Evolutionary conservation across 768 basidiomycete genomes (phyloP).

Genomic region (Cytidiella melzeri): DNA sequence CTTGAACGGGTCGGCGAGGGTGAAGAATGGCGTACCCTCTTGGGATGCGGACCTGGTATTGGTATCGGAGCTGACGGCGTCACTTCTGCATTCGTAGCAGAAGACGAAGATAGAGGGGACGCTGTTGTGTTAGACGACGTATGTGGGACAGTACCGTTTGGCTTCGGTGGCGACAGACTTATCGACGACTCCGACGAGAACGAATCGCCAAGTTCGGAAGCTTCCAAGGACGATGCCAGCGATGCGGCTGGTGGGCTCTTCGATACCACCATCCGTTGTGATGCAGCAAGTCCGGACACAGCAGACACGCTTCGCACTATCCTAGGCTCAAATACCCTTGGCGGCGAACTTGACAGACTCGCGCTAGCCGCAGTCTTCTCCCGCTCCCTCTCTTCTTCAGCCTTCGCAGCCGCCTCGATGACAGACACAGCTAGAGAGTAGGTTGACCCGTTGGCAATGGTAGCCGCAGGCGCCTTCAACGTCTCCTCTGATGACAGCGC

Average conservation of each 20-base stretch:
- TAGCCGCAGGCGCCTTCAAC: conserved; percentile 4
- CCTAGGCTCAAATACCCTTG: background rate
- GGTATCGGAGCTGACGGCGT: background rate
- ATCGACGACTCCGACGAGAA: no score
- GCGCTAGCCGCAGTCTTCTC: background rate
- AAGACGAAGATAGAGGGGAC: background rate
- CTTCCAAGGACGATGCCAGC: background rate
- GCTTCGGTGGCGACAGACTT: background rate
- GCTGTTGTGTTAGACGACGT: background rate
- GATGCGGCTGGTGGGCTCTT: background rate
- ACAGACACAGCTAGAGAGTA: conserved; percentile 5
- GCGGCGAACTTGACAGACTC: conserved; percentile 2
- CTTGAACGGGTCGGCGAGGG: background rate
- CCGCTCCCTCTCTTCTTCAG: background rate
- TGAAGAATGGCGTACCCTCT: conserved; percentile 2
- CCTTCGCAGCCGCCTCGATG: background rate
- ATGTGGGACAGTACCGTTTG: background rate
- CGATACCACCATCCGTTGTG: background rate
- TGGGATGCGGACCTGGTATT: background rate
- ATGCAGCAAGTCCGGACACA: no score
- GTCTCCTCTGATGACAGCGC: conserved; percentile 14
- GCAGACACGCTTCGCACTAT: conserved; percentile 4
- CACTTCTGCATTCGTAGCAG: background rate
- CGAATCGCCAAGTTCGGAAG: background rate
- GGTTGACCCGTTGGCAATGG: conserved; percentile 3